A percentile compares a stretch with the other conserved stretches of the same genome.
These are phyloP conservation scores for Thalassiosira livingstoniorum DNA, from an alignment of 352 stramenopile species.

Conservation along the genomic window DNA sequence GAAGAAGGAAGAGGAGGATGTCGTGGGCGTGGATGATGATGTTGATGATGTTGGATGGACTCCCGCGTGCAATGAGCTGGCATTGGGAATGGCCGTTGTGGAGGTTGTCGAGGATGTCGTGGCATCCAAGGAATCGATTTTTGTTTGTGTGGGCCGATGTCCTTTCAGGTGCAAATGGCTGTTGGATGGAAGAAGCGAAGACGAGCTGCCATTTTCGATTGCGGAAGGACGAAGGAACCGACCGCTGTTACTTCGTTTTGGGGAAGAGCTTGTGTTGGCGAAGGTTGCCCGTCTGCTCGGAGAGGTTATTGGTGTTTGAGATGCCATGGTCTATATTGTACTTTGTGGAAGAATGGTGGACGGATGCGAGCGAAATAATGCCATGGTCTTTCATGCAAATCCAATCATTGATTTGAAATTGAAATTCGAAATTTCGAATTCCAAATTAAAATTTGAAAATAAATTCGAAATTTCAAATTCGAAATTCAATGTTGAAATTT, in stretches of 20 bases:
- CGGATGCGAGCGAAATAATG: no score
- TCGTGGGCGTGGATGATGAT: conserved; percentile 11
- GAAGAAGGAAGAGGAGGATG: conserved; percentile 72
- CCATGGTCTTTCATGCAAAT: no score
- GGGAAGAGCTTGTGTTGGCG: background rate
- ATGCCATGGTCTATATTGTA: background rate
- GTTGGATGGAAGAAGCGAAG: conserved; percentile 15
- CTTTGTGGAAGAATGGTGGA: no score
- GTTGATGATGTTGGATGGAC: conserved; percentile 17
- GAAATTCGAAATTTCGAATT: no score
- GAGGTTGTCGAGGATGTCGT: background rate
- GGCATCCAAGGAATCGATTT: conserved; percentile 7
- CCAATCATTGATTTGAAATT: no score
- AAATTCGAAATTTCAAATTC: no score
- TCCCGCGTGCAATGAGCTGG: background rate
- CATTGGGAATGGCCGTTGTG: background rate
- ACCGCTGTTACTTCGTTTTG: background rate
- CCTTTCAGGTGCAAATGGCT: conserved; percentile 38
- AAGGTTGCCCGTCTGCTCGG: background rate
- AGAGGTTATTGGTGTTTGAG: background rate
- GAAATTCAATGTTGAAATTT: no score
- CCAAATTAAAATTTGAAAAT: no score
- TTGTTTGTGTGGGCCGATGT: background rate
- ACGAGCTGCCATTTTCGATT: conserved; percentile 11
- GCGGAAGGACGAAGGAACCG: conserved; percentile 25